These are phyloP conservation scores for Pochonia chlamydosporia DNA, from an alignment of 2,329 filamentous ascomycete species.

Conservation along the genomic window DNA sequence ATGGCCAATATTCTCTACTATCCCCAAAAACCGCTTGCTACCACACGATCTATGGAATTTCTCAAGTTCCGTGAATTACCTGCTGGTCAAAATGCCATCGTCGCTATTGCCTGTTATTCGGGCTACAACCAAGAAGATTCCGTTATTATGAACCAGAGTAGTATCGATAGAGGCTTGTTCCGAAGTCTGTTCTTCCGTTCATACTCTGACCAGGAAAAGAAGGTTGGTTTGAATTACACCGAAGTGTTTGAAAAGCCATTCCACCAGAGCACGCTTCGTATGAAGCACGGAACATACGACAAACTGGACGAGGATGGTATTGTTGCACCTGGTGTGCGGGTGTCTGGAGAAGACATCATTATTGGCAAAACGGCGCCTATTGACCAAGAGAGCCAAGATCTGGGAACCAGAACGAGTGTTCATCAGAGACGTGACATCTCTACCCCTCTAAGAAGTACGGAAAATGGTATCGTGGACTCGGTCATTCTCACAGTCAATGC, in stretches of 20 bases:
- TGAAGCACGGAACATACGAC: constrained; percentile 95
- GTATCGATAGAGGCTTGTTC: constrained; percentile 95
- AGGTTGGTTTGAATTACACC: constrained; percentile 85
- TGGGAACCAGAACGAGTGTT: constrained; percentile 82
- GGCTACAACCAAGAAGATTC: constrained; percentile 99
- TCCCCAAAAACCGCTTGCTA: constrained; percentile 93
- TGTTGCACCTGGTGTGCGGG: constrained; percentile 85
- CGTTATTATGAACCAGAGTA: constrained; percentile 99
- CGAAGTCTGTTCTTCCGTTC: constrained; percentile 96
- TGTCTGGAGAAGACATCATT: constrained; percentile 97
- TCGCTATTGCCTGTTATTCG: constrained; percentile 94
- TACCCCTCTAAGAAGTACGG: constrained; percentile 88
- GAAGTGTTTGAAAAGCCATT: constrained; percentile 96
- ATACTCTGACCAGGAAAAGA: constrained; percentile 96
- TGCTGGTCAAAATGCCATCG: constrained; percentile 95
- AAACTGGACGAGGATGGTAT: constrained; percentile 97
- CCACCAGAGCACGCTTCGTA: constrained; percentile 76
- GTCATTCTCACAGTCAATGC: constrained; percentile 92
- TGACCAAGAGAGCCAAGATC: constrained; percentile 84
- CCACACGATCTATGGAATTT: constrained; percentile 97
- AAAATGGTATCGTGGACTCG: constrained; percentile 93
- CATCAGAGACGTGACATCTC: constrained; percentile 95
- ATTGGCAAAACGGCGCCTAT: constrained; percentile 98
- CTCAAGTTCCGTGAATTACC: constrained; percentile 96
- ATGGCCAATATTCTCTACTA: constrained; percentile 99